phyloP scores from a whole-genome alignment of 345 rosid genomes.

The Combretum micranthum region DNA sequence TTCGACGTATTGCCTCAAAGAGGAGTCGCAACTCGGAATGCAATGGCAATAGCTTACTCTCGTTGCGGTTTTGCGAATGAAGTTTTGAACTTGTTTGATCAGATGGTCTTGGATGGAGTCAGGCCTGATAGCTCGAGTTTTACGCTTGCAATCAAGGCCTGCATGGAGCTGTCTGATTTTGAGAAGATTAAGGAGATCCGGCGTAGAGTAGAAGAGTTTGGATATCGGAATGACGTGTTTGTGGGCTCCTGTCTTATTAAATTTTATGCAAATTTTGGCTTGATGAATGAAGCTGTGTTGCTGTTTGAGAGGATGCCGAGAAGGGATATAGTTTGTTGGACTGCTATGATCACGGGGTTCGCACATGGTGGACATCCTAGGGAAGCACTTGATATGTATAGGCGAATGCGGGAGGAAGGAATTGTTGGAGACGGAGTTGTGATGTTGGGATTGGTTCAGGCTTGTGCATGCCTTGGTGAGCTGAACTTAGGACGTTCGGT shows the following conservation, averaged over 20 bases:
- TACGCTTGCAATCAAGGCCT: constrained; percentile 62
- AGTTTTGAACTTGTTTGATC: constrained; percentile 41
- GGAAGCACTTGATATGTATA: constrained; percentile 44
- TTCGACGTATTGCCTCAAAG: constrained; percentile 52
- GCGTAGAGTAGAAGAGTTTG: constrained; percentile 44
- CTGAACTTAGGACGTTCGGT: constrained; percentile 39
- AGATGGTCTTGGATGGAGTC: constrained; percentile 42
- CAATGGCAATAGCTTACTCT: constrained; percentile 51
- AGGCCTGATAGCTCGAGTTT: constrained; percentile 73
- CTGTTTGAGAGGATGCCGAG: constrained; percentile 47
- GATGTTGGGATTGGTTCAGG: constrained; percentile 59
- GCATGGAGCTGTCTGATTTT: constrained; percentile 36
- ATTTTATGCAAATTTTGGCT: constrained; percentile 49
- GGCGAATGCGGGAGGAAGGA: constrained; percentile 56
- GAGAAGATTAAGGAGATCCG: constrained; percentile 47
- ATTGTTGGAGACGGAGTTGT: constrained; percentile 46
- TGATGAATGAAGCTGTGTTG: constrained; percentile 40
- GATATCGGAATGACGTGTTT: constrained; percentile 56
- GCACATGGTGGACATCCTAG: constrained; percentile 29
- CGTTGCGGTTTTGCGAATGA: constrained; percentile 27
- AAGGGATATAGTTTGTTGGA: constrained; percentile 63
- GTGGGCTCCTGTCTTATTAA: constrained; percentile 71
- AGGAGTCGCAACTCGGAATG: constrained; percentile 42
- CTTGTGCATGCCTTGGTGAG: constrained; percentile 51
- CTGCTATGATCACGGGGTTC: constrained; percentile 64